These are phyloP conservation scores for Emericellopsis terricola DNA, from an alignment of 495 filamentous ascomycete species.

Conservation along the genomic window DNA sequence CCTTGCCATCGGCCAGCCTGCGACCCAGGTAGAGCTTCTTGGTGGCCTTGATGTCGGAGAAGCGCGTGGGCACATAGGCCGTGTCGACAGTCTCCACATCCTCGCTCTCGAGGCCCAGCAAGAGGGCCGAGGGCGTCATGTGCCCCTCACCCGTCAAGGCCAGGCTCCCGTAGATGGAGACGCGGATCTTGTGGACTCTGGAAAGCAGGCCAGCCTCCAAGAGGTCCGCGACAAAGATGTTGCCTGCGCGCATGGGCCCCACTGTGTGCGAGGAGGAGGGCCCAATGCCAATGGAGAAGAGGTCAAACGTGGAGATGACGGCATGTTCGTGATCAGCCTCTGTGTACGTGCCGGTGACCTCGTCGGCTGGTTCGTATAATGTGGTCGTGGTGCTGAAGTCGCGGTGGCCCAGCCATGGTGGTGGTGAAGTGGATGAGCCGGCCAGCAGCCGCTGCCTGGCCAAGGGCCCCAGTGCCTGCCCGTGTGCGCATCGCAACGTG, in stretches of 20 bases:
- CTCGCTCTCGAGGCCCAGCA: conserved; percentile 16
- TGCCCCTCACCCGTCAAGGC: conserved; percentile 19
- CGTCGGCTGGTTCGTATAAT: too few relatives aligned
- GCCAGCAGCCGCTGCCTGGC: too few relatives aligned
- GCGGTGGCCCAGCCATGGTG: too few relatives aligned
- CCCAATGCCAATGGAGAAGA: conserved; percentile 19
- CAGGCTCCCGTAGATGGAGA: conserved; percentile 17
- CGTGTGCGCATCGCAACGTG: too few relatives aligned
- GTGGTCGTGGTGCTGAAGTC: too few relatives aligned
- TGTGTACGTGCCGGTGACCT: conserved; percentile 14
- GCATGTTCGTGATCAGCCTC: conserved; percentile 19
- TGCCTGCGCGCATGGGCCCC: conserved; percentile 17
- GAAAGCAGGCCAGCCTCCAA: conserved; percentile 12
- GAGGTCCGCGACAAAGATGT: conserved; percentile 16
- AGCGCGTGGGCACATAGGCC: conserved; percentile 15
- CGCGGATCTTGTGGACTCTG: conserved; percentile 15
- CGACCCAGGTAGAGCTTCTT: conserved; percentile 16
- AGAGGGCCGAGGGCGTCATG: conserved; percentile 16
- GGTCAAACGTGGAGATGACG: conserved; percentile 18
- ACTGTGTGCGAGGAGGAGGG: conserved; percentile 19
- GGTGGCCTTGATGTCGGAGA: conserved; percentile 13
- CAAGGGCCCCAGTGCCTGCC: too few relatives aligned
- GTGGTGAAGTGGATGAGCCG: too few relatives aligned
- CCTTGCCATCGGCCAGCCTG: conserved; percentile 10
- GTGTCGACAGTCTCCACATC: conserved; percentile 16